Evolutionary conservation across 2,329 filamentous ascomycete genomes (phyloP).

Genomic region (Talaromyces sp.): DNA sequence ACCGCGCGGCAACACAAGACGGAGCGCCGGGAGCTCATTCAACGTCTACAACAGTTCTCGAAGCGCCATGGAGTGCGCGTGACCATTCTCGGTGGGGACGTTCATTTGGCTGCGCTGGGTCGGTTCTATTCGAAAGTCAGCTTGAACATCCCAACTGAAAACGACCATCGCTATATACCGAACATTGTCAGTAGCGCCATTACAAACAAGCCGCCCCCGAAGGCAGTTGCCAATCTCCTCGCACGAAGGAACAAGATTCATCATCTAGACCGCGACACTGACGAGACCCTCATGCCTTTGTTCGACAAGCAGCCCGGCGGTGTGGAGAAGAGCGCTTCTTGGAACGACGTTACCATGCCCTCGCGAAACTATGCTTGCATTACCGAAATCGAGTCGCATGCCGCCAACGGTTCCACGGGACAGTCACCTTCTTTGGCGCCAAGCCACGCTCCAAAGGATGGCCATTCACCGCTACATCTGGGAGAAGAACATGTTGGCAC

Average conservation of each 20-base stretch:
- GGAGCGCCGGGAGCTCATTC: conserved; percentile 70
- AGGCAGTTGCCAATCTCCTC: conserved; percentile 60
- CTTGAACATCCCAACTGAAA: conserved; percentile 51
- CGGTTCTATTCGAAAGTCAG: conserved; percentile 61
- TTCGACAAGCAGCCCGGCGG: conserved; percentile 58
- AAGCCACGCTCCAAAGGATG: conserved; percentile 49
- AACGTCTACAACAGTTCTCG: conserved; percentile 57
- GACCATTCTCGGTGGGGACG: conserved; percentile 60
- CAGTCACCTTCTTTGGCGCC: conserved; percentile 11
- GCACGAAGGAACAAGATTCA: conserved; percentile 62
- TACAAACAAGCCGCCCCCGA: conserved; percentile 63
- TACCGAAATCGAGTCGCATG: conserved; percentile 42
- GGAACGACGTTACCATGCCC: conserved; percentile 82
- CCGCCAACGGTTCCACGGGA: conserved; percentile 18
- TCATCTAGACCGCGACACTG: conserved; percentile 57
- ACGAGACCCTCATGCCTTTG: conserved; percentile 59
- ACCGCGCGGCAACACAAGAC: conserved; percentile 86
- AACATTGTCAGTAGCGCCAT: conserved; percentile 62
- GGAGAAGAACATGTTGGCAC: conserved; percentile 79
- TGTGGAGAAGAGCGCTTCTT: conserved; percentile 59
- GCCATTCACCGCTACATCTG: conserved; percentile 64
- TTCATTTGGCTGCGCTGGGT: conserved; percentile 59
- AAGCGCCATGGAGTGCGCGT: conserved; percentile 53
- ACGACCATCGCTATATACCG: conserved; percentile 59
- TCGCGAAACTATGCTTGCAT: conserved; percentile 62